A percentile compares a stretch with the other conserved stretches of the same genome.
These are phyloP conservation scores for Selaginella moellendorffii DNA, from an alignment of 75 land plant species.

Conservation along the genomic window DNA sequence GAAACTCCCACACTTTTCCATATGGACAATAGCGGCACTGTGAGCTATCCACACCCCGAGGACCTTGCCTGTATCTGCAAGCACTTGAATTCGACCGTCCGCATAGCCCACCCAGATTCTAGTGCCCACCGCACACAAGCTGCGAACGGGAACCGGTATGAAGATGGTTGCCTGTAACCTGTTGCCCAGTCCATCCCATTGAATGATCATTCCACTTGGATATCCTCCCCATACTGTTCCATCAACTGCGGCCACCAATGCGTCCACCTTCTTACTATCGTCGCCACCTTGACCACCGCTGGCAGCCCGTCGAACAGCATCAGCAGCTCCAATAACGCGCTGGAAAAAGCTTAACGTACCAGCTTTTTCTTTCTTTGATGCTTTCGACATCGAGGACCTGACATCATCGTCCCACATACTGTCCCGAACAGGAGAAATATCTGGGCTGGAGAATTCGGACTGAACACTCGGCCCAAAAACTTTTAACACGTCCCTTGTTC, in stretches of 20 bases:
- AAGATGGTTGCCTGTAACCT: slow-evolving; percentile 42
- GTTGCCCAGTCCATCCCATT: slow-evolving; percentile 74
- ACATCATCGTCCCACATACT: slow-evolving; percentile 39
- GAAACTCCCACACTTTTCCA: slow-evolving; percentile 54
- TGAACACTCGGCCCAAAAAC: slow-evolving; percentile 67
- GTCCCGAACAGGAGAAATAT: slow-evolving; percentile 35
- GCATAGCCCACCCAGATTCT: slow-evolving; percentile 72
- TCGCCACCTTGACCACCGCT: slow-evolving; percentile 46
- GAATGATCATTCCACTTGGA: slow-evolving; percentile 52
- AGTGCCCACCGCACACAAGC: slow-evolving; percentile 54
- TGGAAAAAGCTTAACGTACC: slow-evolving; percentile 57
- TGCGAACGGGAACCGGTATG: slow-evolving; percentile 42
- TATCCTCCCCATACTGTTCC: slow-evolving; percentile 89
- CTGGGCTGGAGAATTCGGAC: slow-evolving; percentile 37
- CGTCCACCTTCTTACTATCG: slow-evolving; percentile 58
- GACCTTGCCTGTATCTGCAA: slow-evolving; percentile 6
- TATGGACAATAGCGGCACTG: slow-evolving; percentile 39
- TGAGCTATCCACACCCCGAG: slow-evolving; percentile 58
- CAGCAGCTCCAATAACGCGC: slow-evolving; percentile 80
- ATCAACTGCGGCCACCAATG: slow-evolving; percentile 39
- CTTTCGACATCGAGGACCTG: slow-evolving; percentile 24
- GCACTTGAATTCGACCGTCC: slow-evolving; percentile 56
- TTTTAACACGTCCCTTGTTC: slow-evolving; percentile 57
- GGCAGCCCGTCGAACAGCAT: slow-evolving; percentile 87
- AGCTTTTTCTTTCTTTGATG: slow-evolving; percentile 61